Evolutionary conservation across 176 grass and related monocot species (phyloP), one percentile per base, ranked within the genome.

Genomic region (Otatea glauca): DNA sequence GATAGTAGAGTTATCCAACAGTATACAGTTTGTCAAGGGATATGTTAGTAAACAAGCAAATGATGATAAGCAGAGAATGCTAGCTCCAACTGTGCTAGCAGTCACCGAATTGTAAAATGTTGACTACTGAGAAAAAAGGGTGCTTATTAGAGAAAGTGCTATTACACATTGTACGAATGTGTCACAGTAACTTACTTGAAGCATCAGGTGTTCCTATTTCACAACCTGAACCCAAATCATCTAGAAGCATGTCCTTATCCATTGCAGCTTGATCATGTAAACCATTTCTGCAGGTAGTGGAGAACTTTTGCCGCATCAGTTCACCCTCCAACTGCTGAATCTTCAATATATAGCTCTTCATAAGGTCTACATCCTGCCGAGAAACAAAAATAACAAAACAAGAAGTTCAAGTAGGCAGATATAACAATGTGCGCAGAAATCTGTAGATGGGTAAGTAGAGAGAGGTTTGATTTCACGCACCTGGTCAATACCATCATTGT

Each of bases 311-410:
- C 58, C 77, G 76, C 63, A 81, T 81, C 75, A 99, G n/a, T 75
- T 99, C 91, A 71, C 80, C 21, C 61, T 99, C 96, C 75, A 99
- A 85, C 64, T 91, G 88, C 77, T 99, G 96, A 82, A 99, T 94
- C 82, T 88, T 99, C 23, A 78, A 92, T 75, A 94, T 81, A 76
- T 99, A 99, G 70, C 84, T 72, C 86, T 99, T 96, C 73, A 96
- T 60, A 77, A 96, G 70, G 59, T 85, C 88, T 35, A 91, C 32
- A 32, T 94, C 91, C 93, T 95, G 77, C 23, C 41, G 24, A 85
- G 15, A 76, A 88, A 29, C 10, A 83, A 54, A 69, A 68, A 54
- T 43, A 72, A 12, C 43, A 44, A 67, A 8, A 53, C 37, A 81
- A 43, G 50, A 43, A 77, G 9, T 64, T 62, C 35, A 66, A 20